phyloP scores from a whole-genome alignment of 192 early-diverging fungal species.

The Piromyces finnis region DNA sequence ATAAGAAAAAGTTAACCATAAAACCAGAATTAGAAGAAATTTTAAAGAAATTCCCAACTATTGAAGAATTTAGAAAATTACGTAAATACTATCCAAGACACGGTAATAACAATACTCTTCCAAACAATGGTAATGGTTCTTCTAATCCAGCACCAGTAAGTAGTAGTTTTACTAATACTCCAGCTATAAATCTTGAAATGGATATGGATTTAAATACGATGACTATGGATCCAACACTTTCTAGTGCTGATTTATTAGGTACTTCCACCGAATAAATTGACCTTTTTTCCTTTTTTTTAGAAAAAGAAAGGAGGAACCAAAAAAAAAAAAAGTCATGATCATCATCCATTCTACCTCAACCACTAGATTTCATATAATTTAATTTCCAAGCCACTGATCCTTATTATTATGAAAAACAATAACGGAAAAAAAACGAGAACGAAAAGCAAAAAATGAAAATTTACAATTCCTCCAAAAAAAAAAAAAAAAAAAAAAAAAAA shows the following conservation, averaged over 20 bases:
- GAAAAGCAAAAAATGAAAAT: no score
- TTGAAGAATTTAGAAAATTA: constrained; percentile 23
- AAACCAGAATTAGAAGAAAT: constrained; percentile 27
- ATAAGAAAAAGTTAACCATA: constrained; percentile 40
- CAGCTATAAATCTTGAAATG: neutral
- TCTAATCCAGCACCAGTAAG: neutral
- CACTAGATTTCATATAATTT: no score
- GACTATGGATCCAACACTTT: neutral
- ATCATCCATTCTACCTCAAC: no score
- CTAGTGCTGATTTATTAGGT: neutral
- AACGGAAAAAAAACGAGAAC: no score
- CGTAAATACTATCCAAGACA: neutral
- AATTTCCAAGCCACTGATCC: no score
- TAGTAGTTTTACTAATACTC: neutral
- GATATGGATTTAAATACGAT: neutral
- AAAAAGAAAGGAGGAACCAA: neutral
- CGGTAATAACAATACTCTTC: neutral
- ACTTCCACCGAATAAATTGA: neutral
- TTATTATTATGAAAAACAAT: no score
- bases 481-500: no score
- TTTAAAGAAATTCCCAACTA: constrained; percentile 43
- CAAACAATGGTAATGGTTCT: neutral
- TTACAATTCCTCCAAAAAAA: no score
- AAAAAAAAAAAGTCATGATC: neutral
- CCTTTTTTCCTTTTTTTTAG: no score